phyloP scores from a whole-genome alignment of 192 early-diverging fungal species.

The Allomyces macrogynus region DNA sequence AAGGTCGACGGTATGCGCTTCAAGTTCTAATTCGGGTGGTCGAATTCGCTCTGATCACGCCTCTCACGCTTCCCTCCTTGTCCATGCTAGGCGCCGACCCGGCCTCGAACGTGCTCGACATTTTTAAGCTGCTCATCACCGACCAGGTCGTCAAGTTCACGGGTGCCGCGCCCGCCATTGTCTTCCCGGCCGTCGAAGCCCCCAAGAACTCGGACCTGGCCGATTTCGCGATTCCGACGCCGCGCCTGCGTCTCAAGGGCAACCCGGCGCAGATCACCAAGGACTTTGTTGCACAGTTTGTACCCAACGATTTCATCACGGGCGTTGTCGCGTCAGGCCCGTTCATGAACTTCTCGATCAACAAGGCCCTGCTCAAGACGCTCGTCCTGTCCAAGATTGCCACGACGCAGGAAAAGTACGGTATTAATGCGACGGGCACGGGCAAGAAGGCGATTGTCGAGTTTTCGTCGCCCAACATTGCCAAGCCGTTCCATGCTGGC shows the following conservation, averaged over 20 bases:
- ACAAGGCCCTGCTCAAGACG: slow-evolving; percentile 26
- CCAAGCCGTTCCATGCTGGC: slow-evolving; percentile 95
- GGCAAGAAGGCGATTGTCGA: slow-evolving; percentile 75
- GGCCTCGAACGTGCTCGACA: slow-evolving; percentile 28
- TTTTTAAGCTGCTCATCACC: slow-evolving; percentile 43
- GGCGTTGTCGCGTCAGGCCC: slow-evolving; percentile 33
- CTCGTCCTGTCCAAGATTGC: slow-evolving; percentile 33
- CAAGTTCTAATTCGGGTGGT: too few species aligned
- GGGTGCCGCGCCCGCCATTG: slow-evolving; percentile 19
- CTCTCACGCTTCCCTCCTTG: too few species aligned
- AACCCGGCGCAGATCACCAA: slow-evolving; percentile 44
- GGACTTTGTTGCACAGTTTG: slow-evolving; percentile 40
- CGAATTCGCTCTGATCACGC: too few species aligned
- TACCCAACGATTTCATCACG: slow-evolving; percentile 30
- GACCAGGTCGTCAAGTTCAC: slow-evolving; percentile 31
- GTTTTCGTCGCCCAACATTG: slow-evolving; percentile 91
- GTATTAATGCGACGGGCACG: slow-evolving; percentile 36
- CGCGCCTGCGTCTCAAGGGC: slow-evolving; percentile 39
- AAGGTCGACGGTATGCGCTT: background rate
- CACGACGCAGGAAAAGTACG: slow-evolving; percentile 30
- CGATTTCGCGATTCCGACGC: slow-evolving; percentile 46
- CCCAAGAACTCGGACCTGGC: slow-evolving; percentile 38
- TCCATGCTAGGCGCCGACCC: slow-evolving; percentile 21
- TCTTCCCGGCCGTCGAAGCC: slow-evolving; percentile 34
- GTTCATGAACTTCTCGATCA: slow-evolving; percentile 58